A percentile compares a stretch with the other conserved stretches of the same genome.
phyloP scores from a whole-genome alignment of 1,284 basidiomycete genomes.

The Sutorius eximius region DNA sequence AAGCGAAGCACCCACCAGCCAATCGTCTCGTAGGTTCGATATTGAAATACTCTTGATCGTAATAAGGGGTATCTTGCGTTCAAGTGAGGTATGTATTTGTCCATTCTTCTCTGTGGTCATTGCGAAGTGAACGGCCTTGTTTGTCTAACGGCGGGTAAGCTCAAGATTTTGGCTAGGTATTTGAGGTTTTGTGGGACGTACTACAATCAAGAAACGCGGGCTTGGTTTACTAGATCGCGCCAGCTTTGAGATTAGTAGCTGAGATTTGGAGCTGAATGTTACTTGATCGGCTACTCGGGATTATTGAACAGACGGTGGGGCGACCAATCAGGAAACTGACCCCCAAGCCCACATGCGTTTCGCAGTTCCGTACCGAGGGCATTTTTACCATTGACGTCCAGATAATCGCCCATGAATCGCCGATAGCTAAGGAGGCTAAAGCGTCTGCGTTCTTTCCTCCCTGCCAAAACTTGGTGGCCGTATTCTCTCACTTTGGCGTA shows the following conservation, averaged over 20 bases:
- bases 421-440: constrained; percentile 95
- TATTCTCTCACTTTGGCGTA: constrained; percentile 92
- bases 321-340: constrained; percentile 46
- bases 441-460: constrained; percentile 90
- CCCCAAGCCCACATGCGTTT: constrained; percentile 70
- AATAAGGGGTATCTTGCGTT: constrained; percentile 88
- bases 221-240: constrained; percentile 89
- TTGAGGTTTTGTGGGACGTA: constrained; percentile 44
- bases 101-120: constrained; percentile 74
- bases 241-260: constrained; percentile 86
- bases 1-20: constrained; percentile 63
- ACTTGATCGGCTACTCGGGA: constrained; percentile 63
- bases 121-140: constrained; percentile 86
- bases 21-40: constrained; percentile 93
- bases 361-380: constrained; percentile 80
- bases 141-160: constrained; percentile 57
- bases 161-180: not conserved
- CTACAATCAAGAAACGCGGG: constrained; percentile 89
- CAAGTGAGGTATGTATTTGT: constrained; percentile 56
- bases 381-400: constrained; percentile 84
- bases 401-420: constrained; percentile 96
- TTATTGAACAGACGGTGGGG: constrained; percentile 1
- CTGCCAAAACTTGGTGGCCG: constrained; percentile 89
- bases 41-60: constrained; percentile 85
- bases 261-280: constrained; percentile 83